These are phyloP conservation scores for Cicer pinnatifidum DNA, from an alignment of 306 rosid genomes.

Conservation along the genomic window DNA sequence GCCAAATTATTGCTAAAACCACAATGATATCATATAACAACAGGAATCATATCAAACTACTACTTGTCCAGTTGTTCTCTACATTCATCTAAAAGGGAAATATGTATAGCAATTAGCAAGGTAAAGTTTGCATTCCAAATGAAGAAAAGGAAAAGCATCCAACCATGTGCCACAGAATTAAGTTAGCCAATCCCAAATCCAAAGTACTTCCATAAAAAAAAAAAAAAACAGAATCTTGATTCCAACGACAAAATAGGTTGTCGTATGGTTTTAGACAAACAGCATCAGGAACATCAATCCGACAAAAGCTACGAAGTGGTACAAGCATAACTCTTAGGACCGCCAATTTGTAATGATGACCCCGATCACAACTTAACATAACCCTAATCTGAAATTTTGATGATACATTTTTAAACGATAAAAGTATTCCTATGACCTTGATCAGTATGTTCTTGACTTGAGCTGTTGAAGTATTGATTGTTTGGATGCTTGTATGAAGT, in stretches of 20 bases:
- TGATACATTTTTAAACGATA: not conserved
- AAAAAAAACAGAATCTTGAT: not conserved
- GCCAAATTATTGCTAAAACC: not conserved
- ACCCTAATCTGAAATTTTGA: constrained; percentile 24
- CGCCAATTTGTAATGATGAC: too few relatives aligned
- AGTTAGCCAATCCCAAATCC: not conserved
- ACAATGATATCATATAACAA: not conserved
- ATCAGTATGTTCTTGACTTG: too few relatives aligned
- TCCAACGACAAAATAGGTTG: not conserved
- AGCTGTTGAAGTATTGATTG: too few relatives aligned
- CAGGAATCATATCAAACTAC: not conserved
- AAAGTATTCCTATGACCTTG: too few relatives aligned
- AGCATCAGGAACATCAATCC: not conserved
- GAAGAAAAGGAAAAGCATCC: not conserved
- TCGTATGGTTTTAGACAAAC: not conserved
- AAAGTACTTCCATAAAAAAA: not conserved
- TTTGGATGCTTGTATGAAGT: too few relatives aligned
- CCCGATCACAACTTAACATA: not conserved
- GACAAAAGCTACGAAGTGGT: not conserved
- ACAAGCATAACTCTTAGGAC: constrained; percentile 10
- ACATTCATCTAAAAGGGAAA: constrained; percentile 17
- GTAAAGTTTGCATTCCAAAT: not conserved
- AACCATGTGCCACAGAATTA: constrained; percentile 13
- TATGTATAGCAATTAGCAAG: not conserved
- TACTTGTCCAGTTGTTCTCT: not conserved